Base-by-base conservation (phyloP, 176 grass and related monocot species). In the Guadua angustifolia region DNA sequence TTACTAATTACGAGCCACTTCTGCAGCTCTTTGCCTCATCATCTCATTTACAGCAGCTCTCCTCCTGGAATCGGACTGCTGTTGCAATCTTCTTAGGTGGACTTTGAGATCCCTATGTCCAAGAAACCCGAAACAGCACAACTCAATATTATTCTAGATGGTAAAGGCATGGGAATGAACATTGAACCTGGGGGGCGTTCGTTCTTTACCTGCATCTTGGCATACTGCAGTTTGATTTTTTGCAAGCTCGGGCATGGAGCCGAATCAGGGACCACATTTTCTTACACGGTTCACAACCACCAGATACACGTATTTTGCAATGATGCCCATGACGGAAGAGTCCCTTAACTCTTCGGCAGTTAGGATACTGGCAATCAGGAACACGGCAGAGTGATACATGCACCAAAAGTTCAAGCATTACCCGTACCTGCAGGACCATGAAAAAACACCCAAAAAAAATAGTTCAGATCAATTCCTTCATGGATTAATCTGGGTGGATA, bases 31-130 rank as follows among this genome's bases (percentile, higher is more conserved):
- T 75, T 92, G 88, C 63, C 82, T 97, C 92, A 94, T 91, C 90
- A 92, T 94, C 77, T 98, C 92, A 74, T 94, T 94, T 29, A 98
- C 90, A 7, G 92, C 92, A 85, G 92, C 90, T 38, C 91, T 84
- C 63, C 92, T 87, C 73, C 92, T 90, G 7, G 86, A 92, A 59
- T 97, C 94, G 24, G 94, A 87, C 74, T 89, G 92, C 39, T 83
- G 84, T 50, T 93, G 89, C 79, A 84, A 25, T 24, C 64, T 86
- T 81, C 82, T 86, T 16, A 70, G 1, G 70, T 71, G 73, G 57
- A 86, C 83, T 52, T 91, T 93, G 49, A 93, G 49, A 78, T 92
- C 85, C 69, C 95, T 92, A 78, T 39, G 44, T 6, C 40, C 14
- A 73, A 47, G 5, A 29, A 74, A 16, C 18, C 25, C 17, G 35